phyloP scores from a whole-genome alignment of 352 stramenopile species.

The Bremia lactucae region DNA sequence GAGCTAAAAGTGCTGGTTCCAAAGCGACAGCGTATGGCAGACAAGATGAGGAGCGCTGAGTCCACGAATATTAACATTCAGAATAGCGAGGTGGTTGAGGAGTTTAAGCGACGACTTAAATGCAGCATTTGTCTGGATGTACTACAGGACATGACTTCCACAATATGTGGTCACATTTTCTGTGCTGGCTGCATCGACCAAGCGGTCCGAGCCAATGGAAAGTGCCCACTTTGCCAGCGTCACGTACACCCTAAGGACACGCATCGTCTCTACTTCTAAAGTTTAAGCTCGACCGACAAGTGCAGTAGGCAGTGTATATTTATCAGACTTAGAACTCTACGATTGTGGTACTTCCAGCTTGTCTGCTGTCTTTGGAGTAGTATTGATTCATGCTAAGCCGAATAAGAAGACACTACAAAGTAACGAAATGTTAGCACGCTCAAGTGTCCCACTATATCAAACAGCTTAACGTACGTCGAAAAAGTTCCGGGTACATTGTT shows the following conservation, averaged over 20 bases:
- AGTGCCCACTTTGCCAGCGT: constrained; percentile 69
- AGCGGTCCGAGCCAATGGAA: constrained; percentile 54
- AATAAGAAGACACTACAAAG: constrained; percentile 45
- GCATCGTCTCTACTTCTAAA: constrained; percentile 75
- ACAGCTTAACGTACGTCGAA: constrained; percentile 29
- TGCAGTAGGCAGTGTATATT: constrained; percentile 15
- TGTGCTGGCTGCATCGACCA: constrained; percentile 62
- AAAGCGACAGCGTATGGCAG: constrained; percentile 25
- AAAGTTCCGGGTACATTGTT: constrained; percentile 27
- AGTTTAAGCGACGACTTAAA: constrained; percentile 67
- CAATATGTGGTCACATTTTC: constrained; percentile 71
- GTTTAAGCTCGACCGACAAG: too few relatives aligned
- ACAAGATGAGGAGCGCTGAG: constrained; percentile 37
- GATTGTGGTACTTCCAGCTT: not conserved
- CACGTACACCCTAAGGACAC: constrained; percentile 50
- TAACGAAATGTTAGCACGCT: not conserved
- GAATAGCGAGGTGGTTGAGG: constrained; percentile 68
- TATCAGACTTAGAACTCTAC: not conserved
- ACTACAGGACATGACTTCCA: constrained; percentile 74
- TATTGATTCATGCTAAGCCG: constrained; percentile 52
- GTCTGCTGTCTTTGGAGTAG: constrained; percentile 16
- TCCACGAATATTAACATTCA: constrained; percentile 62
- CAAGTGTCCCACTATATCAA: too few relatives aligned
- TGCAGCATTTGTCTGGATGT: constrained; percentile 77
- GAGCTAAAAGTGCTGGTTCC: not conserved